Evolutionary conservation across 768 basidiomycete genomes (phyloP), one percentile per base, ranked within the genome.

Genomic region (Daedaleopsis sinensis): DNA sequence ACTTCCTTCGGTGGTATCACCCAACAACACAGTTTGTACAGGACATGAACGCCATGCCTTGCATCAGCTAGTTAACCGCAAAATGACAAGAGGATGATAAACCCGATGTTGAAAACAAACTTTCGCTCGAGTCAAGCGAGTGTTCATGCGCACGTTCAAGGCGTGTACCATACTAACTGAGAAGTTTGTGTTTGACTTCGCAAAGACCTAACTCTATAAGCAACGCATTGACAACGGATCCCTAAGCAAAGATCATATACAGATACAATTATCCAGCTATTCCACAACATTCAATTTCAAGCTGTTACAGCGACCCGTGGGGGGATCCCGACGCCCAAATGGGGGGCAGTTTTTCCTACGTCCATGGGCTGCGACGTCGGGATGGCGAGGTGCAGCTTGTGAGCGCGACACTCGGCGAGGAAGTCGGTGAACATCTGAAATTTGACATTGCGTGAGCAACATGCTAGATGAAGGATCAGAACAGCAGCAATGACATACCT

Each of bases 401-500:
- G 78, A 3, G 83, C 83, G 32, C 84, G 83, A 72, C 95, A 97
- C 73, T 94, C 91, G 50, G 81, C 74, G 18, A 96, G 80, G 72
- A 96, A 96, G 74, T 96, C 94, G 57, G 90, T 88, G 77, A 96
- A 96, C 95, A 97, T 97, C 91, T 93, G 37, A 19, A 35, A 32
- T 3, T 3, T 15, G 27, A 12, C 7, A 58, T 3, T 54, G 19
- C 11, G 24, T 15, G 27, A 16, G 39, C 42, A 24, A 55, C 1
- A 55, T 39, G 38, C 32, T 55, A 27, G 54, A 52, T 19, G 62
- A 47, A 42, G 61, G 42, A 32, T 6, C 38, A 47, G 56, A 49
- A 18, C 50, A 11, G 44, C 12, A 23, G 38, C 36, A 38, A 13
- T 10, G 19, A 74, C 84, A 52, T 58, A 93, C 94, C 86, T 96